phyloP scores from a whole-genome alignment of 495 filamentous ascomycete species.

The Pseudoneurospora amorphoporcata region DNA sequence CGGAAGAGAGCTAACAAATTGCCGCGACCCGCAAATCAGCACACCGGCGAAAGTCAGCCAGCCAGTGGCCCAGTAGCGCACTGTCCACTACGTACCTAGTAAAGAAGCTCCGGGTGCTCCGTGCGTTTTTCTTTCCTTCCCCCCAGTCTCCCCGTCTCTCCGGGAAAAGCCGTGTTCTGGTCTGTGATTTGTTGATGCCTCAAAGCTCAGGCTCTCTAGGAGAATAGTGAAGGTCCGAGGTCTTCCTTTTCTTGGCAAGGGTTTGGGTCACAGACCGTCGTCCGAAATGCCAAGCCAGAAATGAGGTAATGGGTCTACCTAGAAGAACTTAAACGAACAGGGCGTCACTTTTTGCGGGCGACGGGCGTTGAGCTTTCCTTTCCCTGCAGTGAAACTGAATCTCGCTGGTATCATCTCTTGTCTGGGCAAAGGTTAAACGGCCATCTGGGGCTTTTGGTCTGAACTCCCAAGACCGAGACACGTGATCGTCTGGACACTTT shows the following conservation, averaged over 20 bases:
- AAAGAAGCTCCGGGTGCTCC: background rate
- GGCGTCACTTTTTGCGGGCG: background rate
- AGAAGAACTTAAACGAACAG: background rate
- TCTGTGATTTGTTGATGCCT: background rate
- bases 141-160: background rate
- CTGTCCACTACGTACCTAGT: too few species aligned
- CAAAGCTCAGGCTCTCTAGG: background rate
- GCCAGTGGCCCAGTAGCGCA: background rate
- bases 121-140: background rate
- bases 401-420: background rate
- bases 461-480: background rate
- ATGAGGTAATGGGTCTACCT: constrained; percentile 6
- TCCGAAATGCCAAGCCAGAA: background rate
- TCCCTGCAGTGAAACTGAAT: background rate
- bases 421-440: background rate
- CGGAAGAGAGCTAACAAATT: background rate
- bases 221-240: background rate
- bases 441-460: background rate
- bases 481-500: background rate
- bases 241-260: background rate
- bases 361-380: background rate
- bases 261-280: background rate
- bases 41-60: background rate
- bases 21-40: background rate
- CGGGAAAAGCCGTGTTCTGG: background rate